phyloP scores from a whole-genome alignment of 2,329 filamentous ascomycete genomes.

The Sphaerulina musiva region DNA sequence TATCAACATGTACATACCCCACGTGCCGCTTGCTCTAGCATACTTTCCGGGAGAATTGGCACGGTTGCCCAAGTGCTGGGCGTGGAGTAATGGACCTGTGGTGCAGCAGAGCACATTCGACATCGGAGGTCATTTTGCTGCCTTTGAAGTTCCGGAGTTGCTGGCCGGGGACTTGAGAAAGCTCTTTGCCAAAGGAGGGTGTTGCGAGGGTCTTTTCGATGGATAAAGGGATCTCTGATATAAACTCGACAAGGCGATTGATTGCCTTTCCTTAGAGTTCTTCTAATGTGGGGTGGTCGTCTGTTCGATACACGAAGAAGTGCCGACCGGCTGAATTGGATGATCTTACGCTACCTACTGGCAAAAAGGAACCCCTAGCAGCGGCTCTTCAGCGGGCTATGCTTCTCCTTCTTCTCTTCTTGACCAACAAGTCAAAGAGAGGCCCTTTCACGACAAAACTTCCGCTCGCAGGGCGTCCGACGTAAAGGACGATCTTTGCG shows the following conservation, averaged over 20 bases:
- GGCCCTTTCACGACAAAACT: no score
- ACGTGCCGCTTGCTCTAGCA: slow-evolving; percentile 5
- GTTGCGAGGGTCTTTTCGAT: slow-evolving; percentile 9
- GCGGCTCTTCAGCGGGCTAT: no score
- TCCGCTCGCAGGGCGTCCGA: no score
- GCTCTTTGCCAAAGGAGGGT: slow-evolving; percentile 4
- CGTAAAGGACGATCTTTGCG: no score
- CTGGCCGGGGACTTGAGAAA: slow-evolving; percentile 10
- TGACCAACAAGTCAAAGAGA: no score
- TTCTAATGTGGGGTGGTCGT: no score
- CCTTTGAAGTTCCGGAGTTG: slow-evolving; percentile 11
- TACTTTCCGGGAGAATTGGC: slow-evolving; percentile 12
- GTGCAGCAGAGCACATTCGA: slow-evolving; percentile 15
- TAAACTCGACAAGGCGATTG: background rate
- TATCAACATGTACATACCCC: slow-evolving; percentile 10
- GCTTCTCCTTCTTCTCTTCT: no score
- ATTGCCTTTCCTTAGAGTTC: no score
- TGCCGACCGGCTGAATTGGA: no score
- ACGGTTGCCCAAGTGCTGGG: slow-evolving; percentile 12
- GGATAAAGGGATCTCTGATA: slow-evolving; percentile 4
- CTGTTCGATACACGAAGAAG: no score
- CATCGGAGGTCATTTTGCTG: slow-evolving; percentile 14
- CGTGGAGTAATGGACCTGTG: slow-evolving; percentile 9
- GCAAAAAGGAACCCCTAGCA: no score
- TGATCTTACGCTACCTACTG: no score